Base-by-base conservation (phyloP, 1,139 yeast species). In the Meyerozyma guilliermondii region DNA sequence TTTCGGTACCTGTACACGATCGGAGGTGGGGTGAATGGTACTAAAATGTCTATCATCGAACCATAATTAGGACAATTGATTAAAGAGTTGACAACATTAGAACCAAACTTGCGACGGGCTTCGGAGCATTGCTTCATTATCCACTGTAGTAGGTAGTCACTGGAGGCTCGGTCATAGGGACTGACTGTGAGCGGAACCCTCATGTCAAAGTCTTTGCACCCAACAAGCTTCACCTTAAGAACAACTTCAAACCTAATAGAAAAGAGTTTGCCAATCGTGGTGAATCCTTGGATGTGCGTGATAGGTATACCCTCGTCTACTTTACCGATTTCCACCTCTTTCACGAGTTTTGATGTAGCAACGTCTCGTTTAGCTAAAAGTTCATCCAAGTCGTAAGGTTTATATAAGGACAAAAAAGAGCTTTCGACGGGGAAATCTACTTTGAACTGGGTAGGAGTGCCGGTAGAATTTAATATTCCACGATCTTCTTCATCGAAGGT, bases 171-270 rank as follows among this genome's bases (percentile, higher is more conserved):
- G 58, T 81, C 79, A 59, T 62, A 75, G 1, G 83, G 81, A 40
- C 82, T 65, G 0, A 81, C 68, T 0, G 76, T 76, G 3, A 81
- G 60, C 1, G 84, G 85, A 13, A 79, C 65, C 18, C 66, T 56
- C 7, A 77, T 58, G 37, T 69, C 78, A 46, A 76, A 63, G 48
- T 76, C 78, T 49, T 74, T 75, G 5, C 75, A 75, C 43, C 71
- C 75, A 17, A 63, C 60, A 23, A 80, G 58, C 51, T 77, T 80
- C 35, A 79, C 62, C 46, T 72, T 75, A 18, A 81, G 49, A 1
- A 68, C 60, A 5, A 78, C 53, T 47, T 78, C 81, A 54, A 80
- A 82, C 18, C 78, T 60, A 5, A 81, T 59, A 14, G 80, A 70
- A 50, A 72, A 81, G 23, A 79, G 64, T 39, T 66, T 66, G 0